Conservation (phyloP, 108 stramenopile genomes). For the Discostella stelligeroides region DNA sequence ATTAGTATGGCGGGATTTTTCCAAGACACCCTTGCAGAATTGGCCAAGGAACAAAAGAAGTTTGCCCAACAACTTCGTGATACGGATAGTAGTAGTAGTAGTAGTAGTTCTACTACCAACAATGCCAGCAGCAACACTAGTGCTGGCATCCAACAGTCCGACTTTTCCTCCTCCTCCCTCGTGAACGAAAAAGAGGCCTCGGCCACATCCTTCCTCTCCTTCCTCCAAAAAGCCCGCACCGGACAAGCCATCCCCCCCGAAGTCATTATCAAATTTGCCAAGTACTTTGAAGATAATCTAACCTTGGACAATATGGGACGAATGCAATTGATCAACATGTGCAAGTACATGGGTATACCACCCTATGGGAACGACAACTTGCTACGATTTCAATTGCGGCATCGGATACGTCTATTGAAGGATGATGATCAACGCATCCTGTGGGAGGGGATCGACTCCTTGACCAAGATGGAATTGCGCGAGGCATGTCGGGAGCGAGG, state of each 20-base stretch:
- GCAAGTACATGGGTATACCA: conserved; percentile 94
- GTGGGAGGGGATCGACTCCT: conserved; percentile 96
- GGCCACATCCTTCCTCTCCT: conserved; percentile 81
- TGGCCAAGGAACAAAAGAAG: conserved; percentile 88
- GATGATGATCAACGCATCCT: conserved; percentile 98
- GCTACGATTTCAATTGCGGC: conserved; percentile 94
- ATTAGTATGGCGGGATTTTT: conserved; percentile 97
- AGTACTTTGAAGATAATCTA: conserved; percentile 95
- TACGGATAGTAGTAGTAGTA: conserved; percentile 20
- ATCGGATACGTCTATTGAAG: conserved; percentile 77
- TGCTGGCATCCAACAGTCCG: too few relatives aligned
- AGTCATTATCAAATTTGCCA: conserved; percentile 83
- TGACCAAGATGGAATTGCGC: conserved; percentile 96
- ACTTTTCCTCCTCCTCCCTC: too few relatives aligned
- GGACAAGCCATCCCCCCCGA: conserved; percentile 90
- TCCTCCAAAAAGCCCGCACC: conserved; percentile 88
- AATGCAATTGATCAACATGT: conserved; percentile 96
- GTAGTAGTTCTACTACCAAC: conserved; percentile 25
- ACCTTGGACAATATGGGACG: conserved; percentile 97
- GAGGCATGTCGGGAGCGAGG: conserved; percentile 98
- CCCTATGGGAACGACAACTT: conserved; percentile 94
- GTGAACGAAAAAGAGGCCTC: conserved; percentile 69
- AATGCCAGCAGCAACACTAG: conserved; percentile 58
- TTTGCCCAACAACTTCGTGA: conserved; percentile 54
- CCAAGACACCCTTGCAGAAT: conserved; percentile 89